Evolutionary conservation across 2,329 filamentous ascomycete species (phyloP).

Genomic region (Aureobasidium sp.): DNA sequence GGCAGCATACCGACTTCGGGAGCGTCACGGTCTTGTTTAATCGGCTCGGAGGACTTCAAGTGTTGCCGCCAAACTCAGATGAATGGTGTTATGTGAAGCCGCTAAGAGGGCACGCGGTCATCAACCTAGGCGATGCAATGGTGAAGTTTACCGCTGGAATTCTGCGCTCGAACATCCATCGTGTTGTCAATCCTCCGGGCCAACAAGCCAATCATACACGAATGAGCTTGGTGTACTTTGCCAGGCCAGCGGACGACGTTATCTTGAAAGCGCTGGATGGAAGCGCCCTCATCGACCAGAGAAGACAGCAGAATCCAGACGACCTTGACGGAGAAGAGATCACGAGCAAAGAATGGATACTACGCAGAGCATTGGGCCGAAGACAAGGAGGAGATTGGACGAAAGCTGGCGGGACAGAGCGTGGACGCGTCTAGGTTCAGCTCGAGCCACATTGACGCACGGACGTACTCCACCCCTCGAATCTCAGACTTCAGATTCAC

Average conservation of each 20-base stretch:
- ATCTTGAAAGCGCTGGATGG: constrained; percentile 27
- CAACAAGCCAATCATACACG: constrained; percentile 19
- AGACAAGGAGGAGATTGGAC: constrained; percentile 29
- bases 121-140: constrained; percentile 44
- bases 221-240: constrained; percentile 20
- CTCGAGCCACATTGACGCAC: neutral
- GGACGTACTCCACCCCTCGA: neutral
- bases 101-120: constrained; percentile 40
- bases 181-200: constrained; percentile 19
- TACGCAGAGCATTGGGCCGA: constrained; percentile 34
- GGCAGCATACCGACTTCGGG: constrained; percentile 53
- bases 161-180: constrained; percentile 29
- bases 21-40: constrained; percentile 52
- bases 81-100: constrained; percentile 50
- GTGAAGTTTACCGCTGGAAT: constrained; percentile 39
- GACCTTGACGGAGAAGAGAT: constrained; percentile 24
- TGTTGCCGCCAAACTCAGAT: constrained; percentile 29
- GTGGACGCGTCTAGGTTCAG: neutral
- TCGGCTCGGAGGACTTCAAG: constrained; percentile 48
- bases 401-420: constrained; percentile 30
- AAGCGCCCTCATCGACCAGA: constrained; percentile 25
- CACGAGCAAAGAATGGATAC: constrained; percentile 36
- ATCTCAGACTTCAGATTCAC: neutral
- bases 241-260: constrained; percentile 19
- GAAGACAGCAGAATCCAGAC: constrained; percentile 17